Conservation (phyloP, 163 green algal species). For the Scenedesmus sp. region DNA sequence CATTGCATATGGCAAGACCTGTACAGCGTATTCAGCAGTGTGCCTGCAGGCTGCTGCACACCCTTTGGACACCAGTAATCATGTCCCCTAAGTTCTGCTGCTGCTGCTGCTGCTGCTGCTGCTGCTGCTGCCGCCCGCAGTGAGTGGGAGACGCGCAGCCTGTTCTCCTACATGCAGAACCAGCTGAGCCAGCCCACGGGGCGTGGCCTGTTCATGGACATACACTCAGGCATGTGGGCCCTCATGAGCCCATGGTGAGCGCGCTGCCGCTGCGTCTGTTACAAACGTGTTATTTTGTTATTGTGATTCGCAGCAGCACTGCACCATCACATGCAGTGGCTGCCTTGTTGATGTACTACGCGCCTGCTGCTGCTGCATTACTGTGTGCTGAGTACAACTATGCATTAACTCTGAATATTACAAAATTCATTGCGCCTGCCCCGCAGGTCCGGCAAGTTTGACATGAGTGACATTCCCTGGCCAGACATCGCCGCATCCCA, state of each 20-base stretch:
- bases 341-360: no score
- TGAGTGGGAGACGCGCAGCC: conserved; percentile 29
- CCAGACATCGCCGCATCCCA: neutral
- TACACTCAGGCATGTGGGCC: conserved; percentile 27
- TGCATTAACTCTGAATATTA: neutral
- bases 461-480: neutral
- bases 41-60: neutral
- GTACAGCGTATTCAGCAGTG: neutral
- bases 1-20: neutral
- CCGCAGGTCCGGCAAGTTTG: conserved; percentile 16
- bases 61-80: neutral
- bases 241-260: conserved; percentile 21
- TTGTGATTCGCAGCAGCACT: neutral
- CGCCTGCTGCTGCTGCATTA: neutral
- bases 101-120: neutral
- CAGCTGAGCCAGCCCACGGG: neutral
- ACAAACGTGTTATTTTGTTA: neutral
- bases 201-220: neutral
- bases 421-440: neutral
- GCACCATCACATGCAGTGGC: neutral
- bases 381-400: no score
- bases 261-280: neutral
- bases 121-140: conserved; percentile 2
- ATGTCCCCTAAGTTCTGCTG: no score
- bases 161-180: conserved; percentile 10